A percentile compares a stretch with the other conserved stretches of the same genome.
Conservation (phyloP, 139 green algal species). For the Marvania coccoides region DNA sequence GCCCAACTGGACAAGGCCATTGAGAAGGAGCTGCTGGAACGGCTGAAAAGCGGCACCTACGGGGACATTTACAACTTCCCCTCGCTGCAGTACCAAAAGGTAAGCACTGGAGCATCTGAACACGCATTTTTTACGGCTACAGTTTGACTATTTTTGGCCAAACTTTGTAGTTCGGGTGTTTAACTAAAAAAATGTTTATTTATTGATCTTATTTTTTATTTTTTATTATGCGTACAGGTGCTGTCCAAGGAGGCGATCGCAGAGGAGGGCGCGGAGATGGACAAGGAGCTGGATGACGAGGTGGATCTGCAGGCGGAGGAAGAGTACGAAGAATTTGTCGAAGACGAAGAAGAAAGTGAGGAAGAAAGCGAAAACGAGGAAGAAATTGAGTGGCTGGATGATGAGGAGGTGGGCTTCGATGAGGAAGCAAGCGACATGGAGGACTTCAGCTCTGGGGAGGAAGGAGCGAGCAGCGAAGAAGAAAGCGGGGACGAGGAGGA, state of each 20-base stretch:
- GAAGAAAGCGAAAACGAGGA: slow-evolving; percentile 43
- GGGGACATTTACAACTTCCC: slow-evolving; percentile 99
- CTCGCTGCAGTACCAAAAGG: slow-evolving; percentile 81
- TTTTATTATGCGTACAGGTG: slow-evolving; percentile 14
- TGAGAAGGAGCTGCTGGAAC: slow-evolving; percentile 86
- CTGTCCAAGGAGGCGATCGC: slow-evolving; percentile 58
- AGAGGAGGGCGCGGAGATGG: slow-evolving; percentile 47
- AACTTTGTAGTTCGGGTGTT: background rate
- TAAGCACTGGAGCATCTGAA: background rate
- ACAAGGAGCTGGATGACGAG: slow-evolving; percentile 32
- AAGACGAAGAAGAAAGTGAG: slow-evolving; percentile 21
- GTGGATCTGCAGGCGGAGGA: slow-evolving; percentile 42
- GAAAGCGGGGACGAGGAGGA: background rate
- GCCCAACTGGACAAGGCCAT: slow-evolving; percentile 84
- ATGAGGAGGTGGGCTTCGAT: slow-evolving; percentile 17
- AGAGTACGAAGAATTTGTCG: slow-evolving; percentile 32
- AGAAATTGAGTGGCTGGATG: slow-evolving; percentile 60
- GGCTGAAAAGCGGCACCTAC: slow-evolving; percentile 92
- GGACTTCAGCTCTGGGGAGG: background rate
- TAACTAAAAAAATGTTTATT: background rate
- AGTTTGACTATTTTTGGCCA: background rate
- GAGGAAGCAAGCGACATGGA: background rate
- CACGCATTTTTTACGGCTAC: background rate
- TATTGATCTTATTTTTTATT: background rate
- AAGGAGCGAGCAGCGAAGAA: background rate